A percentile compares a stretch with the other conserved stretches of the same genome.
Conservation (phyloP, 305 asterid species). For the Fraxinus greggii region DNA sequence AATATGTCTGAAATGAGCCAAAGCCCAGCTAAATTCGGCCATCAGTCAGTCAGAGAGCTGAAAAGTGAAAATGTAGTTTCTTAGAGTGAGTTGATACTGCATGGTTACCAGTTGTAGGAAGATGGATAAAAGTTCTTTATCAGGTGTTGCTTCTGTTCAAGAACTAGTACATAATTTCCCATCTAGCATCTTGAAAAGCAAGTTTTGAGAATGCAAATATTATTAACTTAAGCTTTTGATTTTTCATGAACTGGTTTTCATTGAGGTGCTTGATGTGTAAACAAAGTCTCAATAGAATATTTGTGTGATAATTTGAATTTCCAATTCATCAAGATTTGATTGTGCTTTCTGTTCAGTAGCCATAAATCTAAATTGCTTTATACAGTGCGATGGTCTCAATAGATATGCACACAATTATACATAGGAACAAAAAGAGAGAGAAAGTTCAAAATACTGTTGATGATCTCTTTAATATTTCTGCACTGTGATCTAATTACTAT, state of each 20-base stretch:
- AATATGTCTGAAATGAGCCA: neutral
- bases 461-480: neutral
- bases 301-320: neutral
- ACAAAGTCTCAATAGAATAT: neutral
- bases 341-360: neutral
- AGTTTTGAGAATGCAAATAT: neutral
- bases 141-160: neutral
- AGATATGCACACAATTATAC: neutral
- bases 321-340: neutral
- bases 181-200: neutral
- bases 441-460: neutral
- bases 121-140: neutral
- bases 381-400: neutral
- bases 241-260: neutral
- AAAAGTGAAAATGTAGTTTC: neutral
- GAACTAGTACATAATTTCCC: neutral
- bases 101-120: neutral
- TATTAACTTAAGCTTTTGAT: neutral
- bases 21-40: neutral
- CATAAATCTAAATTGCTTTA: neutral
- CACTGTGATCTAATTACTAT: conserved; percentile 10
- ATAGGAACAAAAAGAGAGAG: neutral
- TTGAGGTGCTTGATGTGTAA: neutral
- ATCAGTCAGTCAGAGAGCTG: neutral
- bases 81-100: neutral